Base-by-base conservation (phyloP, 805 yeast genomes). In the Candida nemodendra region DNA sequence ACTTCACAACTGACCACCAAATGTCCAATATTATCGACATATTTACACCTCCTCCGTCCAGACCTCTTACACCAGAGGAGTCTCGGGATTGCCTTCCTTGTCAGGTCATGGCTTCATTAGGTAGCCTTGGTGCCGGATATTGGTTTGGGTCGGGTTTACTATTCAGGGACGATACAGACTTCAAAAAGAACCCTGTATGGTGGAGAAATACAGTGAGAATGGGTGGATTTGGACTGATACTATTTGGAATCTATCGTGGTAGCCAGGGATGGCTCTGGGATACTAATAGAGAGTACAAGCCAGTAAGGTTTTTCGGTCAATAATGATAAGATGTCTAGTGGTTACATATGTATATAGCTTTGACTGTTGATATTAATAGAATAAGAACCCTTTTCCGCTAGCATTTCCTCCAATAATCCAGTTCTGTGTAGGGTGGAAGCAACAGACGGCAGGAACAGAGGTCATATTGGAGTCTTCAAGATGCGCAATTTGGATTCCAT, bases 401-500 rank as follows among this genome's bases (percentile, higher is more conserved):
- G 97, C 93, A 42, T 90, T 85, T 8, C 96, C 98, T 1, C 99
- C 99, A 3, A 78, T 89, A 4, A 84, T 62, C 96, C 97, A 89
- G 59, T 91, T 88, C 52, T 81, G 74, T 0, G 85, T 75, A 2
- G 90, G 95, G 57, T 93, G 98, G 66, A 91, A 74, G 12, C 76
- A 69, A 12, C 81, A 72, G 1, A 85, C 97, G 0, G 98, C 97
- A 1, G 99, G 98, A 3, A 93, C 96, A 1, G 95, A 91, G 0
- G 95, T 83, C 59, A 91, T 78, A 15, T 64, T 55, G 0, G 69
- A 72, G 30, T 55, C 53, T 1, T 76, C 71, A 24, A 91, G 59
- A 57, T 87, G 95, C 0, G 89, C 95, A 9, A 91, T 53, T 45
- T 84, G 89, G 26, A 72, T 69, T 1, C 98, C 98, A 18, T 76